Evolutionary conservation across 768 basidiomycete genomes (phyloP), one percentile per base, ranked within the genome.

Genomic region (Lactarius quietus): DNA sequence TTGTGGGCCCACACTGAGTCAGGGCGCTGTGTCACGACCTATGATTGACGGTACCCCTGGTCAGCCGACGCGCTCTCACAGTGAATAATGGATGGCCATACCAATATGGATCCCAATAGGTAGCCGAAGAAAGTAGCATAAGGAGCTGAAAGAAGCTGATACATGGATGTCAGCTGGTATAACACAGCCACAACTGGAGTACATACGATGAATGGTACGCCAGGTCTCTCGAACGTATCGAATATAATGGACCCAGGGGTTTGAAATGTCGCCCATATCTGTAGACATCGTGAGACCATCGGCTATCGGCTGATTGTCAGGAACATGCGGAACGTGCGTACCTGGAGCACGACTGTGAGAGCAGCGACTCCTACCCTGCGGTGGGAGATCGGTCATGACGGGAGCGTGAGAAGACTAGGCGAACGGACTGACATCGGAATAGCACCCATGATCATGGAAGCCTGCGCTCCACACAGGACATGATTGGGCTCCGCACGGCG

Each of bases 401-500:
- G 39, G 28, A 36, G 59, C n/a, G 39, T 28, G 39, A 61, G 63
- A 33, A 31, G 28, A 18, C 56, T 61, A 9, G 61, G 33, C 33
- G 33, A 8, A 35, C 17, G 7, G 23, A 74, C 80, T 53, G 61
- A 86, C 85, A 84, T 85, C 1, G 84, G 80, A 57, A 84, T 77
- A 1, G 82, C 77, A 1, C 82, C 84, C 58, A 83, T 76, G 23
- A 82, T 75, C 78, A 86, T 76, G 28, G 80, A 79, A 6, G 85
- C 81, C 73, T 87, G 86, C 0, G 76, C 75, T 48, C 78, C 70
- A 68, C 85, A 87, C 14, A 84, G 61, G 9, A 64, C 67, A n/a
- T 63, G 63, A 14, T 76, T 70, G 18, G 74, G 74, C 55, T 72
- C 66, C 17, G 63, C 61, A 15, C 64, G 68, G 61, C 72, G 72